Base-by-base conservation (phyloP, 164 flowering plant genomes). In the Macadamia integrifolia region DNA sequence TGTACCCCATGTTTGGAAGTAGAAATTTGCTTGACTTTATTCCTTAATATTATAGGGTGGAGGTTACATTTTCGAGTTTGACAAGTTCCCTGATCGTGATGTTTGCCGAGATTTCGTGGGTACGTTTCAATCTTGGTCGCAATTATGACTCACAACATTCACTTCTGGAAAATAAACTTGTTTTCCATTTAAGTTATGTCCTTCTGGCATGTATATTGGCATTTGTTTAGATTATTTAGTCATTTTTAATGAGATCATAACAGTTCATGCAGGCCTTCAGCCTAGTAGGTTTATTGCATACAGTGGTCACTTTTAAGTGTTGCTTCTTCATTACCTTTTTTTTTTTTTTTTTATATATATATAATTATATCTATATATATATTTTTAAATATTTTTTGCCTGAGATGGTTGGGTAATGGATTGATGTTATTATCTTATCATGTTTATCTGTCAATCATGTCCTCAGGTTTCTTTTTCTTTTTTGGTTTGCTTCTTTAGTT, bases 51-150 rank as follows among this genome's bases (percentile, higher is more conserved):
- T 74, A 17, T 73, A 90, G 95, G 88, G 82, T 73, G 84, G 77
- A 63, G 76, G 86, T 71, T 88, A 81, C 78, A 90, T 88, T 46
- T 94, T 94, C 72, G 94, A 95, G 80, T 95, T 95, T 80, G 87
- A 83, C 44, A 90, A 68, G 64, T 89, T 80, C 73, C 56, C 83
- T 8, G 94, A 92, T 43, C 89, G 93, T 62, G 93, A 90, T 64
- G 75, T 67, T 60, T 88, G 97, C 74, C 84, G 88, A 68, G 98
- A 95, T 53, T 88, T 87, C 86, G 97, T 87, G 1, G 88, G 97
- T 92, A 82, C 81, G 86, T 78, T 56, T 44, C 65, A 30, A 53
- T 40, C 6, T 40, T 66, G 13, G 53, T 66, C 55, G 43, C 62
- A 46, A 42, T 44, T 48, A 23, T 58, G 11, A 6, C 31, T 46